Conservation (phyloP, 179 eudicot species). For the Heliamphora pulchella region DNA sequence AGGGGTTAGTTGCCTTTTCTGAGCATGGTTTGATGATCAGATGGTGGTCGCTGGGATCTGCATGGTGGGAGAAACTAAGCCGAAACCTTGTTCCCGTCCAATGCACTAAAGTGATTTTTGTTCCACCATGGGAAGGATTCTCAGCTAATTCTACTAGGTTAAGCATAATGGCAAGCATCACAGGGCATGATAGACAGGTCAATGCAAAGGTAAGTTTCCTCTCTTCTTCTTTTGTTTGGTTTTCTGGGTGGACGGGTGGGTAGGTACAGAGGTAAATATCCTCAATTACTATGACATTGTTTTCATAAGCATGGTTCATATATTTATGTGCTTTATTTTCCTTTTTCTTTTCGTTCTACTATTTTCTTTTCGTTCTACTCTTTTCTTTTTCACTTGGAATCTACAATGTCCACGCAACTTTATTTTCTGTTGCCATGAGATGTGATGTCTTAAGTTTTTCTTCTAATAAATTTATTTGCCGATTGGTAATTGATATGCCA, state of each 20-base stretch:
- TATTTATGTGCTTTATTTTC: too few species aligned
- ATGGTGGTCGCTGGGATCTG: constrained; percentile 97
- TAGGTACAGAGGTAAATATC: background rate
- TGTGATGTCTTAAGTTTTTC: background rate
- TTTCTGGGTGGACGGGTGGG: background rate
- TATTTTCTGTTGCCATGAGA: constrained; percentile 1
- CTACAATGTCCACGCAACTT: background rate
- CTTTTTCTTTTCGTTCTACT: background rate
- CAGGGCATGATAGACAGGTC: constrained; percentile 37
- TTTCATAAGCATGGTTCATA: background rate
- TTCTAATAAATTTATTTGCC: background rate
- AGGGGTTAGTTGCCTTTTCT: constrained; percentile 94
- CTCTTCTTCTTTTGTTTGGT: background rate
- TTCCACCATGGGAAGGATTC: constrained; percentile 98
- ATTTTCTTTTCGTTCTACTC: background rate
- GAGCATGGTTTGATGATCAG: constrained; percentile 88
- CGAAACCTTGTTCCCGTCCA: constrained; percentile 75
- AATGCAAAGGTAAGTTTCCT: constrained; percentile 48
- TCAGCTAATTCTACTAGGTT: constrained; percentile 83
- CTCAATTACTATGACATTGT: background rate
- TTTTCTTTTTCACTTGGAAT: background rate
- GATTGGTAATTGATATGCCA: background rate
- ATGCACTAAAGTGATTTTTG: constrained; percentile 86
- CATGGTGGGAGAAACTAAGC: constrained; percentile 95
- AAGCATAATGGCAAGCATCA: constrained; percentile 76